Base-by-base conservation (phyloP, 2,329 filamentous ascomycete genomes). In the Boeremia exigua region DNA sequence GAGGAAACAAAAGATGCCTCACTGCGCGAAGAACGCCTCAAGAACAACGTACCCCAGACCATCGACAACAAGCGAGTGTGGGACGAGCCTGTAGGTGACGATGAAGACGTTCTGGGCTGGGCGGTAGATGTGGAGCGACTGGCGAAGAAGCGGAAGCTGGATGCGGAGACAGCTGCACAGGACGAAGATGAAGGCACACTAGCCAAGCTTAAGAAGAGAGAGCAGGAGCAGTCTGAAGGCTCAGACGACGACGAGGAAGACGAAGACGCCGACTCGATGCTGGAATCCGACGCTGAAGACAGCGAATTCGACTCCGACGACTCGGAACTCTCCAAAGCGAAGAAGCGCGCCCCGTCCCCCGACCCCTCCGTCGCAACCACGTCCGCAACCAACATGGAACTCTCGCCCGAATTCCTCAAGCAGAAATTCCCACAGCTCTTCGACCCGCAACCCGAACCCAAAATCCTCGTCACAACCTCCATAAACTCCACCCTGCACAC, bases 391-490 rank as follows among this genome's bases (percentile, higher is more conserved):
- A 86, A 86, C 63, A 75, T 88, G 23, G 82, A 82, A 59, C 78
- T 87, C 10, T 84, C 84, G 0, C 85, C 86, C 3, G 85, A 87
- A 65, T 82, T 82, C 17, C 79, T 88, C 33, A 71, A 83, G 36
- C 78, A 83, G 38, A 86, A 85, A 72, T 88, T 87, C 68, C 86
- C 84, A 3, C 76, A 79, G 6, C 79, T 88, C 23, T 88, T 86
- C 77, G 59, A 69, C 81, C 30, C 85, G 81, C 43, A 83, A 80
- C 52, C 77, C 78, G 56, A 77, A 29, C 93, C 95, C 47, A 96
- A 97, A 77, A 87, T 98, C 61, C 87, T 99, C 34, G 85, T 99
- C 70, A 99, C 95, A 0, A 98, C 95, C 7, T 90, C 88, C 11
- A 82, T 97, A 68, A 93, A 96, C 79, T 92, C 90, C 11, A 94